Evolutionary conservation across 768 basidiomycete genomes (phyloP), one percentile per base, ranked within the genome.

Genomic region (Trametes coccinea): DNA sequence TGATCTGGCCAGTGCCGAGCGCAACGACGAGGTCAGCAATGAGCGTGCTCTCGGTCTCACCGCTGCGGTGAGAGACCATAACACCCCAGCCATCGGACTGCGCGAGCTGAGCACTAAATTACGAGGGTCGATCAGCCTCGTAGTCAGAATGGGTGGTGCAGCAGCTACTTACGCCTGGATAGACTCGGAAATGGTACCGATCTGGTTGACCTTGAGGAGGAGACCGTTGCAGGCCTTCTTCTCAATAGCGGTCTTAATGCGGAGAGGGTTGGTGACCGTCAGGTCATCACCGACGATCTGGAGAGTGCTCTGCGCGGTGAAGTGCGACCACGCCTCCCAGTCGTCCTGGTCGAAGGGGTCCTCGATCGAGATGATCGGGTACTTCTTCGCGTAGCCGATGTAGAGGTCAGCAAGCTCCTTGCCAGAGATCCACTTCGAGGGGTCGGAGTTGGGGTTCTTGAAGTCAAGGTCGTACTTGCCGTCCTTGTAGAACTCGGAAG

Each of bases 271-370:
- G 72, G 97, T 98, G 69, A 99, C 97, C 13, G 95, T 96, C 79
- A 99, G 77, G 75, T 99, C 97, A 70, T 98, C 96, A 70, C 93
- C 93, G 65, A 95, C 93, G 66, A 95, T 89, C 79, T 96, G 94
- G 74, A 95, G 89, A 27, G 83, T 82, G 70, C 87, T 83, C 64
- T 84, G 76, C 69, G 80, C 77, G 69, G 91, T 97, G 79, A 98
- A 93, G 82, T 94, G 88, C 40, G 86, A 79, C 97, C 97, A 99
- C 44, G 95, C 93, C 74, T 93, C 94, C 93, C 94, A 98, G 80
- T 99, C 97, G 74, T 99, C 97, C 81, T 99, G 95, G 78, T 98
- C 96, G 79, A 99, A 99, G 75, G 97, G 96, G 76, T 99, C 97
- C 79, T 96, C 95, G 68, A 95, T 84, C 34, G 93, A 95, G 59